A percentile compares a stretch with the other conserved stretches of the same genome.
phyloP scores from a whole-genome alignment of 371 early-diverging fungal genomes.

The Circinella umbellata region DNA sequence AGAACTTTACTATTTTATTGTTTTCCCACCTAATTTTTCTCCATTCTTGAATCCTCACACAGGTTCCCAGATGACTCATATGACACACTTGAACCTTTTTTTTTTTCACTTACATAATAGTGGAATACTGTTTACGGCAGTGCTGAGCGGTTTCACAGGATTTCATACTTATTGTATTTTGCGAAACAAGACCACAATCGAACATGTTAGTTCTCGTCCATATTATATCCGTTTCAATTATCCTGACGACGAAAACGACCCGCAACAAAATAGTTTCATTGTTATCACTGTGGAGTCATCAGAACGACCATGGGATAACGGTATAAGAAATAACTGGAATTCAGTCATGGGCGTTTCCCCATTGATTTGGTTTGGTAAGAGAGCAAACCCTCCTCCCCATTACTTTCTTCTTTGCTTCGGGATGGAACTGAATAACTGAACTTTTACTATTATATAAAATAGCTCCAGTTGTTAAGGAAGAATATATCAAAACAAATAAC shows the following conservation, averaged over 20 bases:
- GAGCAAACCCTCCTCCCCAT: not conserved
- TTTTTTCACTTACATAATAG: constrained; percentile 10
- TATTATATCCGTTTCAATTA: not conserved
- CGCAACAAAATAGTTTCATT: not conserved
- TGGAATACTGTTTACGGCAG: constrained; percentile 42
- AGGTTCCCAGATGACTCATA: not conserved
- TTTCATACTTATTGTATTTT: constrained; percentile 54
- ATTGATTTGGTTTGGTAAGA: constrained; percentile 44
- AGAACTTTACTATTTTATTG: too few species aligned
- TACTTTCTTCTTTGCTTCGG: not conserved
- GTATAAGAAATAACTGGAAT: constrained; percentile 42
- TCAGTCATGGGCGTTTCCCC: constrained; percentile 42
- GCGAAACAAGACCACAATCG: constrained; percentile 59
- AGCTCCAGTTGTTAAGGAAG: too few species aligned
- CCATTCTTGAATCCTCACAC: too few species aligned
- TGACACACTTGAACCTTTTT: not conserved
- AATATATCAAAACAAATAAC: too few species aligned
- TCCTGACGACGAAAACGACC: constrained; percentile 4
- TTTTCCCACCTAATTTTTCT: too few species aligned
- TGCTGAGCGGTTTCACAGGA: constrained; percentile 53
- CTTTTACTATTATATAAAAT: too few species aligned
- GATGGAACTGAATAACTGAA: too few species aligned
- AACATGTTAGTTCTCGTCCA: constrained; percentile 32
- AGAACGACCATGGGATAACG: constrained; percentile 29
- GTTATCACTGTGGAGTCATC: not conserved